Percentiles rank a stretch among this genome's conserved stretches.
Evolutionary conservation across 1,284 basidiomycete genomes (phyloP).

Genomic region (Chalciporus piperatoides): DNA sequence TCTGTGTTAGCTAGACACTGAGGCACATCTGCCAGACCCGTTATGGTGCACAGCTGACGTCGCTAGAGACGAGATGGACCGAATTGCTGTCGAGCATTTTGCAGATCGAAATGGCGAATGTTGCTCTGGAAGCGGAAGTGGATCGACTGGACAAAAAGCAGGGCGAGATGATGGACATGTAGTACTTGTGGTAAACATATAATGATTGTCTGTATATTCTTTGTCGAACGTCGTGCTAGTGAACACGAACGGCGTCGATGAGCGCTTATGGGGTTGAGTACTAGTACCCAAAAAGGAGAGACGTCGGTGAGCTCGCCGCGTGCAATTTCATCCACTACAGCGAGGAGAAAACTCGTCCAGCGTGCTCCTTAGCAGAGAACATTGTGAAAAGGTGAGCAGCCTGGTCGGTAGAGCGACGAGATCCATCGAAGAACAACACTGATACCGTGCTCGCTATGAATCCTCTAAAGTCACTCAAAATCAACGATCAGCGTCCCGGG

Average conservation of each 20-base stretch:
- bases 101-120: conserved; percentile 91
- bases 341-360: conserved; percentile 11
- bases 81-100: conserved; percentile 83
- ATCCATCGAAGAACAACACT: background rate
- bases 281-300: conserved; percentile 26
- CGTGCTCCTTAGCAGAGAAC: background rate
- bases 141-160: conserved; percentile 54
- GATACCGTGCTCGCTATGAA: conserved; percentile 4
- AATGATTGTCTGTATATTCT: background rate
- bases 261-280: background rate
- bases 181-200: background rate
- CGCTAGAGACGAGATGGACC: conserved; percentile 83
- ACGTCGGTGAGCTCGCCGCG: conserved; percentile 11
- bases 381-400: conserved; percentile 11
- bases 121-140: conserved; percentile 75
- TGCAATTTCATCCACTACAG: conserved; percentile 16
- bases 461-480: conserved; percentile 6
- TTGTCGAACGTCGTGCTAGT: background rate
- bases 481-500: conserved; percentile 48
- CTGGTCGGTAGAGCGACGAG: background rate
- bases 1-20: background rate
- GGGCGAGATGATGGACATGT: conserved; percentile 53
- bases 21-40: conserved; percentile 47
- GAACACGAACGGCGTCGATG: background rate
- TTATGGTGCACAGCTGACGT: conserved; percentile 74